Evolutionary conservation across 148 eudicot genomes (phyloP), one percentile per base, ranked within the genome.

Genomic region (Cornus controversa): DNA sequence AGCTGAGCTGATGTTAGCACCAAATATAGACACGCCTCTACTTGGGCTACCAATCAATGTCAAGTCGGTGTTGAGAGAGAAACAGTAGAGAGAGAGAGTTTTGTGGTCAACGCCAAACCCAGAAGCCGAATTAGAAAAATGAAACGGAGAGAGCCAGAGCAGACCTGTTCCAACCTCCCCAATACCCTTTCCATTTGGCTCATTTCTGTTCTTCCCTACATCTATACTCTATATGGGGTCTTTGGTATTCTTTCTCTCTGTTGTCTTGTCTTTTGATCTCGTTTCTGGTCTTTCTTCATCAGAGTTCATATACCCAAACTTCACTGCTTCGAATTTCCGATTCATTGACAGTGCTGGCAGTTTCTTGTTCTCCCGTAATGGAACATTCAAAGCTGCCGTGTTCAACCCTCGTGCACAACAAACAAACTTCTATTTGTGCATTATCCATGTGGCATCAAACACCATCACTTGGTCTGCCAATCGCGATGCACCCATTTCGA

Each of bases 401-500:
- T 85, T 76, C 81, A 89, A 89, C 69, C 96, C 94, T 0, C 80
- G 73, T 1, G 74, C 65, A n/a, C 83, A 85, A 26, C 88, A 84
- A 70, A 66, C 73, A 25, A 83, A 78, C 37, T 90, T 85, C 81
- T 93, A 93, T 79, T 80, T 93, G 23, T 89, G 91, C 70, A 80
- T 93, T 69, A 81, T 91, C 81, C 98, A 93, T 67, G 81, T 50
- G 34, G 85, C 72, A 5, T 90, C 98, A 66, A 78, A 84, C 78
- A 77, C 85, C 36, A 70, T 91, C 82, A 75, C 75, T 37, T 93
- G 98, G 98, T 83, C 96, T 14, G 98, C 96, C 14, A 94, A 94
- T 47, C 90, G 90, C 0, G 85, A 92, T 67, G 72, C 82, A 58
- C 90, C 98, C 5, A 68, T 87, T 54, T 89, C 94, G 2, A 82